These are phyloP conservation scores for Trametes punicea DNA, from an alignment of 768 basidiomycete genomes.

Conservation along the genomic window DNA sequence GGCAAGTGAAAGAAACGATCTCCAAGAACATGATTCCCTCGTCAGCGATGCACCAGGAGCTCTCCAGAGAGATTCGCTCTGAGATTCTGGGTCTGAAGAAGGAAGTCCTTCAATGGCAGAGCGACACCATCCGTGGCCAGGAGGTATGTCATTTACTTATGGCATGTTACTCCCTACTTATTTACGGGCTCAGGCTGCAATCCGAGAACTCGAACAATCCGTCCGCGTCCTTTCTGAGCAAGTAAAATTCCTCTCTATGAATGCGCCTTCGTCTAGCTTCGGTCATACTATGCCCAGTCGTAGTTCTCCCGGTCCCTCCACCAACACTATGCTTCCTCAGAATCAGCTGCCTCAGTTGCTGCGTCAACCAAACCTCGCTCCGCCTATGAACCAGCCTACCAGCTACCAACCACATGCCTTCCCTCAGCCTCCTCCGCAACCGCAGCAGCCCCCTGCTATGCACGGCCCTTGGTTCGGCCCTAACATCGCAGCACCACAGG, in stretches of 20 bases:
- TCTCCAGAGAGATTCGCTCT: constrained; percentile 67
- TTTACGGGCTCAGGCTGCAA: constrained; percentile 48
- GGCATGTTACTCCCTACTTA: not conserved
- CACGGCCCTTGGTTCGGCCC: constrained; percentile 56
- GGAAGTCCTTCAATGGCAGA: constrained; percentile 80
- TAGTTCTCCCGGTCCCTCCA: constrained; percentile 24
- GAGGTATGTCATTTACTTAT: constrained; percentile 50
- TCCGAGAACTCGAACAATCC: constrained; percentile 78
- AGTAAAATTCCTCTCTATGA: constrained; percentile 73
- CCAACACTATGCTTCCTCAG: constrained; percentile 21
- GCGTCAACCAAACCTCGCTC: constrained; percentile 35
- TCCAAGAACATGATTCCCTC: constrained; percentile 72
- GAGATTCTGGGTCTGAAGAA: constrained; percentile 78
- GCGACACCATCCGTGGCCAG: constrained; percentile 69
- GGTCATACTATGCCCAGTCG: constrained; percentile 18
- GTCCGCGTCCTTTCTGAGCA: constrained; percentile 76
- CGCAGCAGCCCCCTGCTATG: constrained; percentile 28
- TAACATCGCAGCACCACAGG: constrained; percentile 74
- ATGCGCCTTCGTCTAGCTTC: constrained; percentile 26
- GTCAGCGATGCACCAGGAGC: constrained; percentile 75
- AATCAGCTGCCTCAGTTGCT: constrained; percentile 25
- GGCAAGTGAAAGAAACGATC: constrained; percentile 78
- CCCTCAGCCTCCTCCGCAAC: constrained; percentile 32
- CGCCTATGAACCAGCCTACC: constrained; percentile 37
- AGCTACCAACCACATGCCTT: constrained; percentile 27